Base-by-base conservation (phyloP, 495 filamentous ascomycete species). In the Xylona heveae region DNA sequence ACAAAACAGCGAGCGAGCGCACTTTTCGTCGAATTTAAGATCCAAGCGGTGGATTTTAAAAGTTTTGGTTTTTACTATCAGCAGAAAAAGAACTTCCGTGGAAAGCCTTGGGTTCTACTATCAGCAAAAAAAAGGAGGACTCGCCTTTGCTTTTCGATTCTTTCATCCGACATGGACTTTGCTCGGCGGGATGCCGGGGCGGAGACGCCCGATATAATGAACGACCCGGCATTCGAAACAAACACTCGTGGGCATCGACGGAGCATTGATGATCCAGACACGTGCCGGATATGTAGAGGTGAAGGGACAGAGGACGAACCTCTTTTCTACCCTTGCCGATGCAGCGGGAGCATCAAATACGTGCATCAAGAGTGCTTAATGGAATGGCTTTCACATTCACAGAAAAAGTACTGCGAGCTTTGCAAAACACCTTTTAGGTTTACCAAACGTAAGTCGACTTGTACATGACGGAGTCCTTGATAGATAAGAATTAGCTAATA, bases 341-440 rank as follows among this genome's bases (percentile, higher is more conserved):
- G 88, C 57, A 92, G 79, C 46, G 88, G 88, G 10, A 93, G 82
- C 52, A 99, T 99, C 54, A 94, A 92, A 52, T 84, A 77, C 45
- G 88, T 99, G 31, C 88, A 99, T 54, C 88, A 99, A 50, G 74
- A 82, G 42, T 99, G 88, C 49, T 57, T 99, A 48, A 90, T 95
- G 67, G 82, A 94, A 57, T 99, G 88, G 88, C 58, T 99, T 13
- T 77, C 80, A 16, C 88, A 99, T 49, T 92, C 83, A 1, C 84
- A 94, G 49, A 95, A 94, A 67, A 94, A 94, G 51, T 76, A 95
- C 61, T 99, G 88, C 58, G 88, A 99, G 60, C 70, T 99, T 10
- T 99, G 88, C 69, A 95, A 95, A 52, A 99, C 90, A 14, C 71
- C 81, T 1, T 99, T 94, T 49, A 75, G 78, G 23, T 99, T 99